phyloP scores from a whole-genome alignment of 306 rosid genomes.

The Vigna hirtella region DNA sequence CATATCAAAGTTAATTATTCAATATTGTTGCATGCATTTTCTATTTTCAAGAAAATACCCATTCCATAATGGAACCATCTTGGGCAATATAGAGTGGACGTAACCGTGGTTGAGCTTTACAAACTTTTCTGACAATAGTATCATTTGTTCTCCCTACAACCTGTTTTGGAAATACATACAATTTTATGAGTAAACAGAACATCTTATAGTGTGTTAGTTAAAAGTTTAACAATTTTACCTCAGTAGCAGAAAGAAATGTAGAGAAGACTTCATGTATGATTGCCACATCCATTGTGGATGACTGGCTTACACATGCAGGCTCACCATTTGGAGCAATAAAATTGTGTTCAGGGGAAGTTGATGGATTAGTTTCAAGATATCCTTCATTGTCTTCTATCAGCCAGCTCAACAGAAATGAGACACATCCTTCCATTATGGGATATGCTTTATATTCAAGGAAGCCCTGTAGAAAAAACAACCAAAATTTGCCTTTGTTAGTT shows the following conservation, averaged over 20 bases:
- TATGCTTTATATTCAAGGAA: slow-evolving; percentile 74
- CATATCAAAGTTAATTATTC: not conserved
- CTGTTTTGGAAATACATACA: slow-evolving; percentile 44
- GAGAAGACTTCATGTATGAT: slow-evolving; percentile 75
- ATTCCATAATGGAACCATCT: slow-evolving; percentile 88
- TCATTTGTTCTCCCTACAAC: slow-evolving; percentile 62
- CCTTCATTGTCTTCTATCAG: slow-evolving; percentile 72
- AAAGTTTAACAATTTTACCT: slow-evolving; percentile 51
- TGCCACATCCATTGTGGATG: slow-evolving; percentile 80
- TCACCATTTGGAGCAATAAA: slow-evolving; percentile 74
- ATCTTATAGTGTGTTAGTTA: slow-evolving; percentile 1
- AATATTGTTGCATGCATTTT: not conserved
- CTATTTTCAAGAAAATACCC: slow-evolving; percentile 57
- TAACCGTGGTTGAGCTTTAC: slow-evolving; percentile 56
- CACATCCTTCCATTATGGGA: slow-evolving; percentile 82
- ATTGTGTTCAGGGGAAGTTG: slow-evolving; percentile 85
- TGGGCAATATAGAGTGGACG: slow-evolving; percentile 60
- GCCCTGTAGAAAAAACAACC: slow-evolving; percentile 49
- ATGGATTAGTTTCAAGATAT: slow-evolving; percentile 78
- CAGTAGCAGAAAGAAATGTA: slow-evolving; percentile 64
- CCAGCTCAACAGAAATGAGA: slow-evolving; percentile 79
- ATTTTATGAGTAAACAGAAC: not conserved
- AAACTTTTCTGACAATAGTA: slow-evolving; percentile 48
- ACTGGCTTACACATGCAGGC: slow-evolving; percentile 78
- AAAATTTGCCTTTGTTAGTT: slow-evolving; percentile 28